A percentile compares a stretch with the other conserved stretches of the same genome.
phyloP scores from a whole-genome alignment of 441 rosid species.

The Erodium texanum region DNA sequence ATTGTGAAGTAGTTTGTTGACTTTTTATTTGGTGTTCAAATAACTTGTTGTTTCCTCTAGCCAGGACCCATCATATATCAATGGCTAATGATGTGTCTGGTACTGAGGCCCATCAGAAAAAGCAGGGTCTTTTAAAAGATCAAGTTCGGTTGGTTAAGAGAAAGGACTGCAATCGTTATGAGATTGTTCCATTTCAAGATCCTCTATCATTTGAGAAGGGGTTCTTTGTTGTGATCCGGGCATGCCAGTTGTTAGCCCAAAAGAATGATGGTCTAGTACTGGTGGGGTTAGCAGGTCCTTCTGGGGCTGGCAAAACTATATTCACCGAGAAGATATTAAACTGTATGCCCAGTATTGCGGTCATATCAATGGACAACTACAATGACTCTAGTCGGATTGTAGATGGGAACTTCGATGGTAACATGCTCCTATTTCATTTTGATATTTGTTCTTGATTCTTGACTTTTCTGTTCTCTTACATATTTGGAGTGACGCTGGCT shows the following conservation, averaged over 20 bases:
- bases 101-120: slow-evolving; percentile 46
- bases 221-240: slow-evolving; percentile 74
- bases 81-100: slow-evolving; percentile 52
- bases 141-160: slow-evolving; percentile 66
- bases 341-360: slow-evolving; percentile 81
- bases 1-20: not conserved
- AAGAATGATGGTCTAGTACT: slow-evolving; percentile 71
- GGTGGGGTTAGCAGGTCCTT: slow-evolving; percentile 93
- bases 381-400: slow-evolving; percentile 83
- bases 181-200: slow-evolving; percentile 63
- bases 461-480: too few relatives aligned
- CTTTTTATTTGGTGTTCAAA: slow-evolving; percentile 6
- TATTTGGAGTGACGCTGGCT: too few relatives aligned
- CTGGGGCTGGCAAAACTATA: slow-evolving; percentile 97
- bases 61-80: slow-evolving; percentile 15
- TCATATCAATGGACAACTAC: slow-evolving; percentile 91
- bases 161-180: slow-evolving; percentile 56
- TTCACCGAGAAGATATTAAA: slow-evolving; percentile 81
- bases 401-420: slow-evolving; percentile 95
- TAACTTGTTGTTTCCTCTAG: slow-evolving; percentile 22
- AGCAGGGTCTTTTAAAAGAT: slow-evolving; percentile 75
- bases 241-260: slow-evolving; percentile 77
- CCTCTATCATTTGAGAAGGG: slow-evolving; percentile 87
- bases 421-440: slow-evolving; percentile 10
- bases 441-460: not conserved